phyloP scores from a whole-genome alignment of 2,329 filamentous ascomycete genomes.

The Fusarium sp. region DNA sequence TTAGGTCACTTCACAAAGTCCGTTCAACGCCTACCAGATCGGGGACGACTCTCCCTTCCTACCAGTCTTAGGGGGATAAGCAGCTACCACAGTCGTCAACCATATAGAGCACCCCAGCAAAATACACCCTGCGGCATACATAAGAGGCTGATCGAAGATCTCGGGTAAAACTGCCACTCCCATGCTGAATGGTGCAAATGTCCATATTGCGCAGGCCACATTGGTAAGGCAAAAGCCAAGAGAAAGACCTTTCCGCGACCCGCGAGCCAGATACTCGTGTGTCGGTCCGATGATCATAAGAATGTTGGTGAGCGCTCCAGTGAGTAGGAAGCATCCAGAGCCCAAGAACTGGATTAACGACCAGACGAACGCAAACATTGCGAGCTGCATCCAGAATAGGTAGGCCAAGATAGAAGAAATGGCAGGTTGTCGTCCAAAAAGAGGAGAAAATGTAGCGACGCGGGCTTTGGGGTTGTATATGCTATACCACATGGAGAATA shows the following conservation, averaged over 20 bases:
- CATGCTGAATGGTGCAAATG: constrained; percentile 19
- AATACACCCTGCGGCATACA: constrained; percentile 1
- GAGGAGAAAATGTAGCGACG: not conserved
- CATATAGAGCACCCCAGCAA: not conserved
- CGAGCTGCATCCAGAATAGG: too few species aligned
- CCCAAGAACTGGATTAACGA: too few species aligned
- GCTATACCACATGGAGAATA: constrained; percentile 7
- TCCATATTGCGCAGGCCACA: not conserved
- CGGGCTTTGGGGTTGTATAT: not conserved
- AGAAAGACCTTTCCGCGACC: not conserved
- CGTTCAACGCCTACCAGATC: not conserved
- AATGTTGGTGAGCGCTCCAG: constrained; percentile 6
- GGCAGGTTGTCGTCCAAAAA: not conserved
- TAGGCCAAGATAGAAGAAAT: not conserved
- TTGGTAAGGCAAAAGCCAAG: constrained; percentile 18
- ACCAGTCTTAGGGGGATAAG: not conserved
- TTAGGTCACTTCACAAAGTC: not conserved
- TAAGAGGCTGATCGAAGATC: not conserved
- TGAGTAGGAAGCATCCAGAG: not conserved
- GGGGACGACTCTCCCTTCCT: not conserved
- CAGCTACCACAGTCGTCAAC: not conserved
- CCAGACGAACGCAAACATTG: too few species aligned
- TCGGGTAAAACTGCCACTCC: not conserved
- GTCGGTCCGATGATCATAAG: constrained; percentile 7
- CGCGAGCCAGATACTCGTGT: constrained; percentile 5